Conservation (phyloP, 108 stramenopile species). For the Halocafeteria seosinensis region DNA sequence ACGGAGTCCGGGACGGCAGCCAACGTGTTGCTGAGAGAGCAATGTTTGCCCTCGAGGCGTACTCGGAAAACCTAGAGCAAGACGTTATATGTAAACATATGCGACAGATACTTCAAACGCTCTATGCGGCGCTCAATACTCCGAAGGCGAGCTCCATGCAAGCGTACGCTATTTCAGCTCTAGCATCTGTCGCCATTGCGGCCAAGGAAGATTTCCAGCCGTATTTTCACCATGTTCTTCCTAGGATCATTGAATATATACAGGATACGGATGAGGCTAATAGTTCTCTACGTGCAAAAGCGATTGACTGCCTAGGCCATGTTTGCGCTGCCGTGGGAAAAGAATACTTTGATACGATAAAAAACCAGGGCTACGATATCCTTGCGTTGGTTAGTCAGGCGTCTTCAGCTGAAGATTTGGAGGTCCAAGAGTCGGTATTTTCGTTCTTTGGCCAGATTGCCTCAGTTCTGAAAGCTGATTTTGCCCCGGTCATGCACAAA, state of each 20-base stretch:
- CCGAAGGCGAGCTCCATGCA: no score
- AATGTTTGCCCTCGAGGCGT: not conserved
- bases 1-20: not conserved
- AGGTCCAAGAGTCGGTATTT: not conserved
- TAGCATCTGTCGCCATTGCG: not conserved
- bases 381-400: not conserved
- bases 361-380: no score
- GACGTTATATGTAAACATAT: not conserved
- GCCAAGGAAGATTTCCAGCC: no score
- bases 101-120: no score
- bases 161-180: not conserved
- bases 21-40: not conserved
- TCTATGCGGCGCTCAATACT: not conserved
- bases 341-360: no score
- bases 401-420: not conserved
- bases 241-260: not conserved
- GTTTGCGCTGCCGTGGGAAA: not conserved
- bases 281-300: not conserved
- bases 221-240: no score
- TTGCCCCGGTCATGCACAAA: not conserved
- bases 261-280: not conserved
- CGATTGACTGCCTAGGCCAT: not conserved
- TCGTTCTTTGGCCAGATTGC: not conserved
- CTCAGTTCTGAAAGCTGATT: not conserved
- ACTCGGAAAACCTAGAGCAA: not conserved